These are phyloP conservation scores for Colletotrichum sp. DNA, from an alignment of 2,329 filamentous ascomycete genomes.

Conservation along the genomic window DNA sequence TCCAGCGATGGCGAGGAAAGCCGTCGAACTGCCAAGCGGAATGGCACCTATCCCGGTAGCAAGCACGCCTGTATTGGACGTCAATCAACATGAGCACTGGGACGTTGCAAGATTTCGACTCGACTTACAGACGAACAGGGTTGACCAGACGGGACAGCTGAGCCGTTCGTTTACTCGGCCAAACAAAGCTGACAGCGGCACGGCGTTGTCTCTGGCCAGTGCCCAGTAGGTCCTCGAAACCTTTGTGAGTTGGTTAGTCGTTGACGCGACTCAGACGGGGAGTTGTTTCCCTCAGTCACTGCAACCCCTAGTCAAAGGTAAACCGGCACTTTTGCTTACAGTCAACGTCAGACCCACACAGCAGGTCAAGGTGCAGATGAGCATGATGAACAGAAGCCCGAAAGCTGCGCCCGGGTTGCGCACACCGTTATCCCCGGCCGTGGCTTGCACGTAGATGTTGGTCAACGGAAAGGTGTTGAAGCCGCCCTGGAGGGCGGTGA, in stretches of 20 bases:
- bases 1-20: constrained; percentile 62
- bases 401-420: constrained; percentile 58
- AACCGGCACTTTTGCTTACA: constrained; percentile 3
- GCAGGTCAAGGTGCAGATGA: constrained; percentile 55
- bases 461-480: constrained; percentile 65
- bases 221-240: constrained; percentile 51
- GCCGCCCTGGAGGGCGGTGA: constrained; percentile 54
- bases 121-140: constrained; percentile 51
- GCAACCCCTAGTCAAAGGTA: neutral
- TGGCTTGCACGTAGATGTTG: constrained; percentile 66
- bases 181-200: constrained; percentile 49
- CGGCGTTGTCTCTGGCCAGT: constrained; percentile 64
- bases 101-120: neutral
- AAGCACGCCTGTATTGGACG: constrained; percentile 37
- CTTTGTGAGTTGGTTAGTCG: neutral
- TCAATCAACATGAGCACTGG: no score
- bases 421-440: constrained; percentile 45
- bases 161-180: constrained; percentile 52
- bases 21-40: constrained; percentile 57
- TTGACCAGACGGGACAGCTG: constrained; percentile 65
- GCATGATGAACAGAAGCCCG: constrained; percentile 62
- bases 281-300: neutral
- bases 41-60: constrained; percentile 61
- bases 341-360: constrained; percentile 58
- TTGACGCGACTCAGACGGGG: neutral